A percentile compares a stretch with the other conserved stretches of the same genome.
Evolutionary conservation across 2,329 filamentous ascomycete genomes (phyloP).

Genomic region (Penicillium sp.): DNA sequence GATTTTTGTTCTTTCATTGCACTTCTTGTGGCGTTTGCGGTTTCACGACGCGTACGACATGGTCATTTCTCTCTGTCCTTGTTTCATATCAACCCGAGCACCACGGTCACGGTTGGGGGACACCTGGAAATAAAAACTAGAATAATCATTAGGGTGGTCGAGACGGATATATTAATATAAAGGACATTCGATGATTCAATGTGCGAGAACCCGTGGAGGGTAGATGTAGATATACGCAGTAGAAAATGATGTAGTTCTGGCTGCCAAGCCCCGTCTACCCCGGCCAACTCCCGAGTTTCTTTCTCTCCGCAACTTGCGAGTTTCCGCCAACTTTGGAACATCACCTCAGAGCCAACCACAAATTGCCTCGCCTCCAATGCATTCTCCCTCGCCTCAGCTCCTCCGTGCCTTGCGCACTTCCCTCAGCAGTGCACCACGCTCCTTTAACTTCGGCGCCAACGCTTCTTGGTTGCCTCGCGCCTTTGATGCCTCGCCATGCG

Average conservation of each 20-base stretch:
- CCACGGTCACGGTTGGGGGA: constrained; percentile 18
- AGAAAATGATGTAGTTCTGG: not conserved
- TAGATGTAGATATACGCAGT: not conserved
- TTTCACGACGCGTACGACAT: constrained; percentile 31
- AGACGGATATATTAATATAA: constrained; percentile 22
- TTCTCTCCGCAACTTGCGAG: not conserved
- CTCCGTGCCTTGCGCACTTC: constrained; percentile 41
- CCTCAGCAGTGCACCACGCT: constrained; percentile 17
- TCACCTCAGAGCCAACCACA: not conserved
- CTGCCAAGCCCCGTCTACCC: constrained; percentile 3
- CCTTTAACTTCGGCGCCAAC: constrained; percentile 12
- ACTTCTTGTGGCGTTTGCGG: constrained; percentile 27
- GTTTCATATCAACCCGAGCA: constrained; percentile 19
- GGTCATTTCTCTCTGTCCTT: constrained; percentile 22
- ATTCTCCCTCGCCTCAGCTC: constrained; percentile 40
- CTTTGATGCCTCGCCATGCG: constrained; percentile 4
- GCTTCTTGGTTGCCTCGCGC: constrained; percentile 11
- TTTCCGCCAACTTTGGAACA: not conserved
- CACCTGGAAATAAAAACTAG: constrained; percentile 24
- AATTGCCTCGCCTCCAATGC: constrained; percentile 25
- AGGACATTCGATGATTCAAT: constrained; percentile 9
- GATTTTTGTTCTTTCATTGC: constrained; percentile 10
- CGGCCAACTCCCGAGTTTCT: not conserved
- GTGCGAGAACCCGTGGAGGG: not conserved
- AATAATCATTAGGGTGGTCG: constrained; percentile 22